phyloP scores from a whole-genome alignment of 2,329 filamentous ascomycete species.

The Sporothrix globosa region DNA sequence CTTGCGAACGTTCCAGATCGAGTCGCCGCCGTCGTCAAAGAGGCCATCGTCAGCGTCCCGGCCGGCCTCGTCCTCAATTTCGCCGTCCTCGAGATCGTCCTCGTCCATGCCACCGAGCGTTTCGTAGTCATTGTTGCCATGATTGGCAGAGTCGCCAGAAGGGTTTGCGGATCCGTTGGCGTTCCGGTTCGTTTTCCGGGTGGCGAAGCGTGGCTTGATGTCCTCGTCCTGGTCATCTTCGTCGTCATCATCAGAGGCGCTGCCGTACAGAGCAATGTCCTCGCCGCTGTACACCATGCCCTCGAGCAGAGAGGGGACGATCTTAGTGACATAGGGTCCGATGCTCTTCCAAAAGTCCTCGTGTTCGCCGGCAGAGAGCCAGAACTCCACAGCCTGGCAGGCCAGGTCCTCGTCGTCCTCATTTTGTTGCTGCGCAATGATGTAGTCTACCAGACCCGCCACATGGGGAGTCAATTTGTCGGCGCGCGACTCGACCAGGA shows the following conservation, averaged over 20 bases:
- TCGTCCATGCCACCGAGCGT: conserved; percentile 64
- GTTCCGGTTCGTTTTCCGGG: conserved; percentile 62
- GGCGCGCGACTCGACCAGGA: conserved; percentile 85
- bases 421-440: conserved; percentile 83
- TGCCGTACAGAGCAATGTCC: conserved; percentile 82
- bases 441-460: conserved; percentile 85
- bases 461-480: conserved; percentile 91
- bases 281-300: conserved; percentile 98
- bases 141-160: conserved; percentile 56
- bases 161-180: conserved; percentile 56
- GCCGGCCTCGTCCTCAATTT: conserved; percentile 69
- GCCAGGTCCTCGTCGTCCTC: conserved; percentile 87
- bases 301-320: conserved; percentile 86
- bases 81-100: conserved; percentile 31
- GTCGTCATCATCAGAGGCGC: conserved; percentile 85
- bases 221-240: conserved; percentile 88
- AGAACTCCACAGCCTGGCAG: conserved; percentile 95
- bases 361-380: conserved; percentile 91
- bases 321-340: conserved; percentile 76
- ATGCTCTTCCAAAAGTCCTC: conserved; percentile 75
- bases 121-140: conserved; percentile 56
- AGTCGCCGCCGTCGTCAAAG: conserved; percentile 81
- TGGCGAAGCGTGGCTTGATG: conserved; percentile 89
- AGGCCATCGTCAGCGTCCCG: conserved; percentile 75
- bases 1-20: conserved; percentile 93